Base-by-base conservation (phyloP, 768 basidiomycete genomes). In the Rhizopogon roseolus region DNA sequence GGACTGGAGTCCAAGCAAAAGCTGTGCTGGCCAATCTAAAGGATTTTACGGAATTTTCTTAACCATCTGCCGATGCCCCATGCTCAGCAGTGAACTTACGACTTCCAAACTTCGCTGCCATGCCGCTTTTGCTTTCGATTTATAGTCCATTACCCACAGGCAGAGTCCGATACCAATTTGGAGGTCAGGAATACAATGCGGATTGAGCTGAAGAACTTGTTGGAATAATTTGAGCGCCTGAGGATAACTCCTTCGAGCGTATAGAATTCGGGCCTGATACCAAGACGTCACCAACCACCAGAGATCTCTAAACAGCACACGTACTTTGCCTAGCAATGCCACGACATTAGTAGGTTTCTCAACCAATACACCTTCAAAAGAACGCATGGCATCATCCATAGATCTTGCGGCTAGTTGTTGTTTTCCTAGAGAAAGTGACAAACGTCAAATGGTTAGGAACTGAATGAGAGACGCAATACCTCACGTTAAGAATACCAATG, bases 101-200 rank as follows among this genome's bases (percentile, higher is more conserved):
- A 93, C 82, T 70, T 90, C 90, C 51, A 92, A 65, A 59, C 90
- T 90, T 34, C 95, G 78, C 62, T 93, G 81, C 96, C 97, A 99
- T 0, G 96, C 96, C 22, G 80, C 80, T 59, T 84, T 86, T 0
- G 96, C 97, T 60, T 86, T 87, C 2, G 78, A 76, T 56, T 86
- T 87, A 60, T 96, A 82, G 54, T 89, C 89, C 72, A 97, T 75
- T 4, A 88, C 83, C 93, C 92, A 98, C 17, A 93, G 75, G 69
- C 96, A 98, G 5, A 99, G 73, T 8, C 97, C 97, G 39, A 98
- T 92, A 16, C 97, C 97, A 54, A 98, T 88, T 6, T 97, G 83
- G 34, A 96, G 96, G 68, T 99, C 96, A 0, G 96, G 97, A 27
- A 78, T 73, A 70, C 90, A 93, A 16, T 78, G 71, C 0, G 96